phyloP scores from a whole-genome alignment of 140 eudicot species.

The Senecio squalidus region DNA sequence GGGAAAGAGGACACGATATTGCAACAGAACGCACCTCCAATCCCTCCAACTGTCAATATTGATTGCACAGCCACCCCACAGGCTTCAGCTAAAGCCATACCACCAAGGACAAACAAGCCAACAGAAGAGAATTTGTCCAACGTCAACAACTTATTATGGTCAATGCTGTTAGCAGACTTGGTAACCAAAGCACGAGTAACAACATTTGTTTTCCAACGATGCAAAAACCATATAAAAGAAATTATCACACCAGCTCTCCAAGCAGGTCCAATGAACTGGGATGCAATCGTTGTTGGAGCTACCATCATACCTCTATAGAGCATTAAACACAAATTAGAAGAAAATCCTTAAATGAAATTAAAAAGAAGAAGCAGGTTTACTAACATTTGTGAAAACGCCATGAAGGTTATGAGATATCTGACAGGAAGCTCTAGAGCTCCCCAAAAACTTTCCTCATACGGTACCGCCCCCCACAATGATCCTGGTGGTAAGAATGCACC shows the following conservation, averaged over 20 bases:
- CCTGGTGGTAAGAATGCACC: slow-evolving; percentile 51
- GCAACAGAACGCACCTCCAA: slow-evolving; percentile 96
- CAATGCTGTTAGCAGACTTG: slow-evolving; percentile 36
- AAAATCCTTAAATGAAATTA: background rate
- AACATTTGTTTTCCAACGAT: slow-evolving; percentile 89
- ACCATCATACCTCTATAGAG: slow-evolving; percentile 69
- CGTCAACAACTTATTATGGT: slow-evolving; percentile 60
- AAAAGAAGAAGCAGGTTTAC: slow-evolving; percentile 17
- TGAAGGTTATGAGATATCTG: slow-evolving; percentile 70
- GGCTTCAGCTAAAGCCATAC: slow-evolving; percentile 93
- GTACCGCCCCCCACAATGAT: slow-evolving; percentile 66
- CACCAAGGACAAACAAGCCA: slow-evolving; percentile 73
- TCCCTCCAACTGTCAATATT: slow-evolving; percentile 88
- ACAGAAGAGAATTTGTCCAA: slow-evolving; percentile 81
- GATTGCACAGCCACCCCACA: slow-evolving; percentile 97
- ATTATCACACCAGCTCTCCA: slow-evolving; percentile 86
- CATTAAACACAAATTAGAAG: background rate
- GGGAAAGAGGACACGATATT: background rate
- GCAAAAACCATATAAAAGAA: slow-evolving; percentile 87
- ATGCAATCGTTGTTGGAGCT: slow-evolving; percentile 74
- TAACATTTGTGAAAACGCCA: slow-evolving; percentile 93
- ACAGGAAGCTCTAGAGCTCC: slow-evolving; percentile 90
- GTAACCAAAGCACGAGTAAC: slow-evolving; percentile 64
- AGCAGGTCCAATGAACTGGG: slow-evolving; percentile 57
- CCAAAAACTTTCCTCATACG: slow-evolving; percentile 92